Conservation (phyloP, 352 stramenopile species). For the Phytopythium kandeliae region DNA sequence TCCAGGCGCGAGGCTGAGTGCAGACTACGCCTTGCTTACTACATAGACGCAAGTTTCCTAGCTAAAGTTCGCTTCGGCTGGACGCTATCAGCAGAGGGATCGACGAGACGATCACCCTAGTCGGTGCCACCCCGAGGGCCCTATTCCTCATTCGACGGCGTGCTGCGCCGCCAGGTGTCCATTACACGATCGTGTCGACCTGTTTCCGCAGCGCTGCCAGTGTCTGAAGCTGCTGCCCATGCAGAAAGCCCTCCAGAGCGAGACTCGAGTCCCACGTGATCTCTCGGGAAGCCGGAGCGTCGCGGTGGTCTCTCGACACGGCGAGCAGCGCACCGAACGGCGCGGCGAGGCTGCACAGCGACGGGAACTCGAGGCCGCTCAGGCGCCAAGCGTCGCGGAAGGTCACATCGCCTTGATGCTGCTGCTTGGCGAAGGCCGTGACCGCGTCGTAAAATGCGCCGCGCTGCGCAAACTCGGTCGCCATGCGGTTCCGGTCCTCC, state of each 20-base stretch:
- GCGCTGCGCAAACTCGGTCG: slow-evolving; percentile 29
- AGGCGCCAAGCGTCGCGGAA: slow-evolving; percentile 35
- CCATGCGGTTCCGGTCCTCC: slow-evolving; percentile 47
- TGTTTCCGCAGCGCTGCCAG: slow-evolving; percentile 27
- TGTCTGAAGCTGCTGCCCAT: slow-evolving; percentile 31
- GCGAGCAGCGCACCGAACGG: slow-evolving; percentile 32
- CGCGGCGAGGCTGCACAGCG: slow-evolving; percentile 32
- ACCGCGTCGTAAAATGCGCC: slow-evolving; percentile 36
- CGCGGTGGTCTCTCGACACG: slow-evolving; percentile 10
- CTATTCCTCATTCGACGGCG: slow-evolving; percentile 5
- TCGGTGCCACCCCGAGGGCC: too few relatives aligned
- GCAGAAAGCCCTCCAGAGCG: slow-evolving; percentile 26
- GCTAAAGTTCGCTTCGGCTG: too few relatives aligned
- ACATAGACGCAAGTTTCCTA: too few relatives aligned
- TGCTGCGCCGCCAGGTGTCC: too few relatives aligned
- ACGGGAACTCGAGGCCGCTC: slow-evolving; percentile 26
- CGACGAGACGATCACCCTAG: too few relatives aligned
- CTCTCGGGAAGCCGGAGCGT: not conserved
- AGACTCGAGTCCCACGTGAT: slow-evolving; percentile 23
- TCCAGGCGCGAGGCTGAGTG: slow-evolving; percentile 4
- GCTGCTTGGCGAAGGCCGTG: slow-evolving; percentile 28
- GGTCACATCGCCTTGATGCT: slow-evolving; percentile 11
- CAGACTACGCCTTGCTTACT: too few relatives aligned
- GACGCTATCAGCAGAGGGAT: too few relatives aligned
- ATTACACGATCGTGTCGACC: slow-evolving; percentile 25